Evolutionary conservation across 352 stramenopile genomes (phyloP).

Genomic region (Globisporangium ultimum): DNA sequence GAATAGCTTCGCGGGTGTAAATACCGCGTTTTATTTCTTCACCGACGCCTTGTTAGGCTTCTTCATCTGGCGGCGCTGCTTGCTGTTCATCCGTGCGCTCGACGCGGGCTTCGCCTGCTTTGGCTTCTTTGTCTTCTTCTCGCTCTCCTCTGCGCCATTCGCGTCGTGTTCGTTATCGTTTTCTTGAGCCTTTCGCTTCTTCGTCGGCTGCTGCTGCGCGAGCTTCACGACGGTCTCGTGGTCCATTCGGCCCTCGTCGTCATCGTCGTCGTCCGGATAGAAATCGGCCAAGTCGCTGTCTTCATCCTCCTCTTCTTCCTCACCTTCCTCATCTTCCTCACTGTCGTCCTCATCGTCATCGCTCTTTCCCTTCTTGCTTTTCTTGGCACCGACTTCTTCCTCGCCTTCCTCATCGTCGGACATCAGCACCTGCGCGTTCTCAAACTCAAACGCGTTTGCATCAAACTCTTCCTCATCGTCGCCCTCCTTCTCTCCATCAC

Average conservation of each 20-base stretch:
- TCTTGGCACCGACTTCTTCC: constrained; percentile 8
- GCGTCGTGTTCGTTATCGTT: not conserved
- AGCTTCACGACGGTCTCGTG: constrained; percentile 17
- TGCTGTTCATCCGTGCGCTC: constrained; percentile 15
- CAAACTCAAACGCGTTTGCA: constrained; percentile 79
- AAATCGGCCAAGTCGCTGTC: constrained; percentile 59
- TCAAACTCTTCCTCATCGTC: constrained; percentile 54
- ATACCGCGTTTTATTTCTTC: constrained; percentile 10
- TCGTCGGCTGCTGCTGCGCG: constrained; percentile 11
- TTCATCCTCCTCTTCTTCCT: constrained; percentile 18
- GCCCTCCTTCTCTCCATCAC: constrained; percentile 46
- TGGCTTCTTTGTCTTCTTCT: constrained; percentile 18
- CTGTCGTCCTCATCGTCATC: constrained; percentile 21
- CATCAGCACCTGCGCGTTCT: constrained; percentile 70
- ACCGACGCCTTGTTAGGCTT: constrained; percentile 11
- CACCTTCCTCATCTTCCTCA: constrained; percentile 17
- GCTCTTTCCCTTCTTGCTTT: constrained; percentile 13
- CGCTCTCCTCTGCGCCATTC: not conserved
- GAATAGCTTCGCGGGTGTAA: not conserved
- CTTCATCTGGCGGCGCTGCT: constrained; percentile 16
- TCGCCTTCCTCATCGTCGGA: constrained; percentile 64
- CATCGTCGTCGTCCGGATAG: constrained; percentile 54
- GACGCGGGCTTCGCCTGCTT: constrained; percentile 1
- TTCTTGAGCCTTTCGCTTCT: not conserved
- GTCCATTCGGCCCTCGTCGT: constrained; percentile 23